These are phyloP conservation scores for Tylopilus sp. DNA, from an alignment of 1,284 basidiomycete species.

Conservation along the genomic window DNA sequence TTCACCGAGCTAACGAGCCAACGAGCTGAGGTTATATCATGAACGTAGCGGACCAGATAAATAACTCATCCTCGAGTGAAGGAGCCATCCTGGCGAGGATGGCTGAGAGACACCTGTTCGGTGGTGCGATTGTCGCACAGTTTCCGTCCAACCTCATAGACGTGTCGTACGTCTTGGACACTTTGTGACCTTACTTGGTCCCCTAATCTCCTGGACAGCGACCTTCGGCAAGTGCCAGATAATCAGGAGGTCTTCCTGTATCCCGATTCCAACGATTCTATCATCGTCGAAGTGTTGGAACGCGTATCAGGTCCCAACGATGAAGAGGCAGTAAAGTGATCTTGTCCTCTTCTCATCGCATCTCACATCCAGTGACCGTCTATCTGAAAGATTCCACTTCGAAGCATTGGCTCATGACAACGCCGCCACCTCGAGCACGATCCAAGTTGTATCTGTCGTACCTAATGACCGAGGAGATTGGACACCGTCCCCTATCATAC, in stretches of 20 bases:
- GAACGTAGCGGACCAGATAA: not conserved
- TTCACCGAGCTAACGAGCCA: too few species aligned
- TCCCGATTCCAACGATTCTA: conserved; percentile 57
- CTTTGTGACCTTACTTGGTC: not conserved
- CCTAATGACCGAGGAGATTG: conserved; percentile 41
- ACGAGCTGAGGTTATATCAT: not conserved
- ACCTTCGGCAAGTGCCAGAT: conserved; percentile 91
- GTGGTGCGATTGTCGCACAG: conserved; percentile 73
- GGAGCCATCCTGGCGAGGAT: conserved; percentile 1
- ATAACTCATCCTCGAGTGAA: not conserved
- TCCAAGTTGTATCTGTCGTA: conserved; percentile 36
- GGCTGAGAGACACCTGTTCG: conserved; percentile 46
- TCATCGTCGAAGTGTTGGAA: conserved; percentile 85
- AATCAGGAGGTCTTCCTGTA: conserved; percentile 92
- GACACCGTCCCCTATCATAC: conserved; percentile 56
- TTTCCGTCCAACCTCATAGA: conserved; percentile 67
- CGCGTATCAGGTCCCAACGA: conserved; percentile 57
- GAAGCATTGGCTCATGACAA: conserved; percentile 91
- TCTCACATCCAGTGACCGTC: conserved; percentile 10
- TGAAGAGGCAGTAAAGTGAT: conserved; percentile 60
- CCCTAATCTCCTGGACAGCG: conserved; percentile 42
- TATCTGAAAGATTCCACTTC: conserved; percentile 75
- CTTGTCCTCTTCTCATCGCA: conserved; percentile 5
- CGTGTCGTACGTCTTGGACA: conserved; percentile 66
- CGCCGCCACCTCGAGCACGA: conserved; percentile 53